Percentiles rank a stretch among this genome's conserved stretches.
Conservation (phyloP, 2,329 filamentous ascomycete species). For the Phialophora verrucosa region DNA sequence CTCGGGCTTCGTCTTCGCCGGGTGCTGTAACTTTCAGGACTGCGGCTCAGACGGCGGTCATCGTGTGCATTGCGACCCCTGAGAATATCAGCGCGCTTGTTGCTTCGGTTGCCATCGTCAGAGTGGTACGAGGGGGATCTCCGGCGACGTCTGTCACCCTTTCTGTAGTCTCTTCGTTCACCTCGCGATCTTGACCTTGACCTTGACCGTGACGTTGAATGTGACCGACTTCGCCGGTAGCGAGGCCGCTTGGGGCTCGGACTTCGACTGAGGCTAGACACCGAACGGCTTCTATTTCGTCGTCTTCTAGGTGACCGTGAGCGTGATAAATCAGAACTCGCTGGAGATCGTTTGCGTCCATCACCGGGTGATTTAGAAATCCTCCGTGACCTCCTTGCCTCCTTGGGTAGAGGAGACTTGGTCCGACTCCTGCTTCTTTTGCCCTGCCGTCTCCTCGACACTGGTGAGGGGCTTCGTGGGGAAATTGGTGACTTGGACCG, state of each 20-base stretch:
- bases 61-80: conserved; percentile 53
- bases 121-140: conserved; percentile 52
- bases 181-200: conserved; percentile 47
- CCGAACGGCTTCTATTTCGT: conserved; percentile 49
- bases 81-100: conserved; percentile 57
- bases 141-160: conserved; percentile 46
- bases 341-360: conserved; percentile 53
- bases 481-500: conserved; percentile 26
- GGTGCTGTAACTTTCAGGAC: conserved; percentile 44
- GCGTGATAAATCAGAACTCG: conserved; percentile 57
- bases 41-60: conserved; percentile 51
- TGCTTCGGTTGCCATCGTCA: conserved; percentile 49
- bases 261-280: conserved; percentile 46
- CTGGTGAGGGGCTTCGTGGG: conserved; percentile 43
- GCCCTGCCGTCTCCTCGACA: conserved; percentile 28
- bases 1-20: conserved; percentile 42
- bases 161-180: conserved; percentile 42
- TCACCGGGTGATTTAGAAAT: conserved; percentile 49
- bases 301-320: conserved; percentile 62
- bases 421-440: conserved; percentile 28
- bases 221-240: conserved; percentile 44
- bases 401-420: conserved; percentile 33
- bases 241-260: conserved; percentile 45
- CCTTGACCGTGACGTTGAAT: conserved; percentile 47
- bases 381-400: conserved; percentile 46